These are phyloP conservation scores for Lippia alba DNA, from an alignment of 305 asterid species.

Conservation along the genomic window DNA sequence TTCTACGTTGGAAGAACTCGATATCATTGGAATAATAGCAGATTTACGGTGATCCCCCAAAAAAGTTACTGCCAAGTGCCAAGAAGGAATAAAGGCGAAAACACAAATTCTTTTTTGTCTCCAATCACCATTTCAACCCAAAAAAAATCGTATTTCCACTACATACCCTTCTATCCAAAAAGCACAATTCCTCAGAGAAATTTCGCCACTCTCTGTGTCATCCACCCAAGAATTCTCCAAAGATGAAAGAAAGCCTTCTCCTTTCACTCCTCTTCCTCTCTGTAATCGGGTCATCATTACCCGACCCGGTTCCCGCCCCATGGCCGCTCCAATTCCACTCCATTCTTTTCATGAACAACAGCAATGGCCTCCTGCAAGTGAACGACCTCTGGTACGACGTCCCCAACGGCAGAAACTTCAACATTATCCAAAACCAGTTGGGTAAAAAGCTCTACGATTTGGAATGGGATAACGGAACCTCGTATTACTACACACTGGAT, in stretches of 20 bases:
- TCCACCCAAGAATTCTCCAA: neutral
- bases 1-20: no score
- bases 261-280: constrained; percentile 17
- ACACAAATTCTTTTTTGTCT: no score
- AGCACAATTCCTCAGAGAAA: neutral
- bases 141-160: no score
- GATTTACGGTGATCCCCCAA: no score
- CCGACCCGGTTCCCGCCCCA: constrained; percentile 47
- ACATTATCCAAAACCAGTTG: constrained; percentile 65
- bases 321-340: constrained; percentile 90
- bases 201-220: neutral
- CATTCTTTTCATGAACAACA: constrained; percentile 52
- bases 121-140: no score
- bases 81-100: no score
- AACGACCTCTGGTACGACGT: constrained; percentile 76
- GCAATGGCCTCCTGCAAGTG: constrained; percentile 49
- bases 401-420: constrained; percentile 70
- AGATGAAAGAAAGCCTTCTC: neutral
- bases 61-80: no score
- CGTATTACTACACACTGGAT: constrained; percentile 64
- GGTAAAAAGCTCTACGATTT: constrained; percentile 57
- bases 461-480: constrained; percentile 81
- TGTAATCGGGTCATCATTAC: neutral
- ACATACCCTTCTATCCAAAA: no score
- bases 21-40: no score